Conservation (phyloP, 805 yeast species). For the Pichia pseudocactophila region DNA sequence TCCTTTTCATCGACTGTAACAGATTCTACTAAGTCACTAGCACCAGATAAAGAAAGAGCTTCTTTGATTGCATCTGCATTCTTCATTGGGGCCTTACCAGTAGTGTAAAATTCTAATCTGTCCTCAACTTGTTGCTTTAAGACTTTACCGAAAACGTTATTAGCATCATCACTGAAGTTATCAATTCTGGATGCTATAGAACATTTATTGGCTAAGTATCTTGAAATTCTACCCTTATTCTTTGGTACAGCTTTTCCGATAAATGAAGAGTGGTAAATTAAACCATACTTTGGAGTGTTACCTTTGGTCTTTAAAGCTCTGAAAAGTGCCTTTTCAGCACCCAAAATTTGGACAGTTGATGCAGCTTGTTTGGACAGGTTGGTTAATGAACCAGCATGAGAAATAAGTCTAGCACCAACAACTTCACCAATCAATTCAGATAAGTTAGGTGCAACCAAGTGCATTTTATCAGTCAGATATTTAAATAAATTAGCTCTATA, state of each 20-base stretch:
- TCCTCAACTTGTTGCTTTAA: conserved; percentile 97
- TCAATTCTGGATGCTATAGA: conserved; percentile 98
- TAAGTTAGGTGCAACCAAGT: conserved; percentile 94
- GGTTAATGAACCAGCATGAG: conserved; percentile 97
- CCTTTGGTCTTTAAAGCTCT: conserved; percentile 95
- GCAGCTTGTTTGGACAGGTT: conserved; percentile 97
- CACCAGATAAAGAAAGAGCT: conserved; percentile 64
- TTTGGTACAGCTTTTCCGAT: conserved; percentile 91
- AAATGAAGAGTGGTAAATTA: conserved; percentile 89
- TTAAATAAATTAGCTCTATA: conserved; percentile 78
- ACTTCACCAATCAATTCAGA: conserved; percentile 97
- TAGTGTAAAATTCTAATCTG: conserved; percentile 89
- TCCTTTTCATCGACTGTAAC: conserved; percentile 37
- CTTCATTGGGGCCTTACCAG: conserved; percentile 95
- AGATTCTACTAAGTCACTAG: conserved; percentile 24
- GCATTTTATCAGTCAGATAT: conserved; percentile 92
- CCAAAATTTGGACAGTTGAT: conserved; percentile 94
- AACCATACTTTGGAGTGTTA: conserved; percentile 93
- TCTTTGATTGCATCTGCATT: conserved; percentile 88
- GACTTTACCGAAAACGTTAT: conserved; percentile 80
- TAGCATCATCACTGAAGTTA: conserved; percentile 91
- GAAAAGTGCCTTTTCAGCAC: conserved; percentile 95
- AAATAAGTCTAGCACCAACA: conserved; percentile 96
- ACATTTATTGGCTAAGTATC: conserved; percentile 98
- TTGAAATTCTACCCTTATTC: conserved; percentile 98